Evolutionary conservation across 768 basidiomycete species (phyloP), one percentile per base, ranked within the genome.

Genomic region (Xanthoconium stramineum): DNA sequence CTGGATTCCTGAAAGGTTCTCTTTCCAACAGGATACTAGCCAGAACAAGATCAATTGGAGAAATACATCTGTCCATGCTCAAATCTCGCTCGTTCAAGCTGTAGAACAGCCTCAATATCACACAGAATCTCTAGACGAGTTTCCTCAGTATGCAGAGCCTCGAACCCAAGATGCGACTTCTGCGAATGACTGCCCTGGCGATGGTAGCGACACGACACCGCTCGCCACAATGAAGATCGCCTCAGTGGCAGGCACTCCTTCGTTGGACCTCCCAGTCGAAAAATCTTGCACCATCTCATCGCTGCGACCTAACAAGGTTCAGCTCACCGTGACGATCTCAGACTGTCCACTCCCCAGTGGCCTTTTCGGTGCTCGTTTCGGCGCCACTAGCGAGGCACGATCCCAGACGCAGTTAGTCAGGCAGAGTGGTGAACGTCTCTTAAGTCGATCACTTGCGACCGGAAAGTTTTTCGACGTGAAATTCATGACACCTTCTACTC

Each of bases 401-500:
- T 19, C 40, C 32, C 52, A 59, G 12, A 38, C 12, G n/a, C n/a
- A 48, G 30, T 29, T 62, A 1, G 56, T 49, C 30, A 57, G 19
- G 24, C 63, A 33, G 42, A 51, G 49, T 6, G 32, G 43, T 32
- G 57, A 60, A 12, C 29, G 15, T 45, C 29, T 58, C 14, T n/a
- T 68, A 13, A 42, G 32, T 39, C 54, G 11, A 44, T 65, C 54
- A 35, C 60, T 68, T 17, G 14, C 35, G 12, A 65, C 63, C 7
- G 65, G 65, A 45, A 62, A 47, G 37, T 47, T 57, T 14, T 57
- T 52, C n/a, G 65, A 65, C 24, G 55, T 65, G n/a, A 61, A 52
- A 13, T 66, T 66, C 54, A 17, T 67, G 52, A 20, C 65, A 35
- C 24, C 2, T 32, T 42, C 55, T 55, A 30, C 46, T 4, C 50